Conservation (phyloP, 768 basidiomycete species). For the Gelatoporia subvermispora region DNA sequence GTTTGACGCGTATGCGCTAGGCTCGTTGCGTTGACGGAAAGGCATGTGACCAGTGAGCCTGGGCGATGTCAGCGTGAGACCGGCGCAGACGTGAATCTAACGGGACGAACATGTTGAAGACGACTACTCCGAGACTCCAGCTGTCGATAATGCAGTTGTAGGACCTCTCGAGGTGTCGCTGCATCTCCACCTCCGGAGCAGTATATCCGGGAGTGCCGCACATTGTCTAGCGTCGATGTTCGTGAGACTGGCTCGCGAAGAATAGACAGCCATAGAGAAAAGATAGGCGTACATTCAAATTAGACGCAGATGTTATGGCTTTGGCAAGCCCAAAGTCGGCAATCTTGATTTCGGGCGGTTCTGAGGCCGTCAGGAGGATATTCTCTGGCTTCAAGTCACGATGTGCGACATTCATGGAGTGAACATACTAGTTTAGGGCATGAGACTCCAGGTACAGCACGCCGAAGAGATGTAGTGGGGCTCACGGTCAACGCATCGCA, state of each 20-base stretch:
- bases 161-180: conserved; percentile 33
- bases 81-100: neutral
- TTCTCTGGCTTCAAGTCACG: conserved; percentile 96
- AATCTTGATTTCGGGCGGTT: conserved; percentile 75
- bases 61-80: neutral
- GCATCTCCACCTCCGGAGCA: conserved; percentile 66
- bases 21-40: neutral
- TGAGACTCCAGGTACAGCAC: neutral
- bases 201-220: conserved; percentile 91
- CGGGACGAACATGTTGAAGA: conserved; percentile 69
- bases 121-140: conserved; percentile 91
- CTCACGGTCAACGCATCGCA: conserved; percentile 73
- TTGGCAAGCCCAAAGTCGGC: conserved; percentile 98
- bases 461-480: neutral
- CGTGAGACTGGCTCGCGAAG: neutral
- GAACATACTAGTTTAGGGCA: conserved; percentile 47
- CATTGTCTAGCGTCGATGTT: conserved; percentile 63
- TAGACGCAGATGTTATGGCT: conserved; percentile 73
- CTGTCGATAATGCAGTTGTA: conserved; percentile 86
- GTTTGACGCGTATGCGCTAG: neutral
- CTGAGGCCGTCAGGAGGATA: conserved; percentile 69
- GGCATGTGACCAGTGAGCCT: neutral
- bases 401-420: conserved; percentile 75
- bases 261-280: too few relatives aligned
- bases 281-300: conserved; percentile 53